phyloP scores from a whole-genome alignment of 768 basidiomycete genomes.

The Lactifluus hygrophoroides region DNA sequence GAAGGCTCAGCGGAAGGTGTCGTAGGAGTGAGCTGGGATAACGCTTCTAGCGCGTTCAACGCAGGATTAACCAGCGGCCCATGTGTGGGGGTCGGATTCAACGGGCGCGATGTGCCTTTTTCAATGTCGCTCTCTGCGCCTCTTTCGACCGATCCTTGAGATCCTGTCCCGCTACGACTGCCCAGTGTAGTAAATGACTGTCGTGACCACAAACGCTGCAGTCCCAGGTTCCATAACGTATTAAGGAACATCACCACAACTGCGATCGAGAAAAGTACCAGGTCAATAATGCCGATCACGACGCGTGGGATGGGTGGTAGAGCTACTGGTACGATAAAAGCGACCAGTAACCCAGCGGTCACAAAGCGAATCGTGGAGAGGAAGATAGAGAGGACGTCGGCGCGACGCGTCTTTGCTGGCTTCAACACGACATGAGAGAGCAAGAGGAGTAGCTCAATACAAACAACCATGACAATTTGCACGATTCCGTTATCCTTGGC shows the following conservation, averaged over 20 bases:
- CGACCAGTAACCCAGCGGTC: slow-evolving; percentile 62
- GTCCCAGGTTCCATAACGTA: slow-evolving; percentile 39
- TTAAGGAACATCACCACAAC: slow-evolving; percentile 65
- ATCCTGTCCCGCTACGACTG: slow-evolving; percentile 18
- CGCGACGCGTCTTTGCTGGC: slow-evolving; percentile 60
- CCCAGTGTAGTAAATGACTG: slow-evolving; percentile 15
- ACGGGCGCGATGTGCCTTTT: slow-evolving; percentile 28
- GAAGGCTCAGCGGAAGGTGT: slow-evolving; percentile 14
- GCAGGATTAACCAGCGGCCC: slow-evolving; percentile 32
- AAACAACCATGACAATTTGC: slow-evolving; percentile 59
- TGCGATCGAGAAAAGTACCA: slow-evolving; percentile 63
- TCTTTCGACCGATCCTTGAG: slow-evolving; percentile 26
- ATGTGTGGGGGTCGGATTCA: slow-evolving; percentile 46
- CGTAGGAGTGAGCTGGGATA: slow-evolving; percentile 37
- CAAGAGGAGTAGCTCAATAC: slow-evolving; percentile 58
- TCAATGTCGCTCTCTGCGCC: slow-evolving; percentile 22
- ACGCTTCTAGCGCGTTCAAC: slow-evolving; percentile 32
- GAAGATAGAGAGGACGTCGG: slow-evolving; percentile 61
- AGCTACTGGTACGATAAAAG: slow-evolving; percentile 59
- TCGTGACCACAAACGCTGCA: slow-evolving; percentile 28
- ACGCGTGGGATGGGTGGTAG: slow-evolving; percentile 73
- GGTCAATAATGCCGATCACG: slow-evolving; percentile 67
- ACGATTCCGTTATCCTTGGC: slow-evolving; percentile 51
- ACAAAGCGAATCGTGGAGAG: slow-evolving; percentile 60
- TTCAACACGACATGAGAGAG: slow-evolving; percentile 42